Base-by-base conservation (phyloP, 768 basidiomycete species). In the Suillus bovinus region DNA sequence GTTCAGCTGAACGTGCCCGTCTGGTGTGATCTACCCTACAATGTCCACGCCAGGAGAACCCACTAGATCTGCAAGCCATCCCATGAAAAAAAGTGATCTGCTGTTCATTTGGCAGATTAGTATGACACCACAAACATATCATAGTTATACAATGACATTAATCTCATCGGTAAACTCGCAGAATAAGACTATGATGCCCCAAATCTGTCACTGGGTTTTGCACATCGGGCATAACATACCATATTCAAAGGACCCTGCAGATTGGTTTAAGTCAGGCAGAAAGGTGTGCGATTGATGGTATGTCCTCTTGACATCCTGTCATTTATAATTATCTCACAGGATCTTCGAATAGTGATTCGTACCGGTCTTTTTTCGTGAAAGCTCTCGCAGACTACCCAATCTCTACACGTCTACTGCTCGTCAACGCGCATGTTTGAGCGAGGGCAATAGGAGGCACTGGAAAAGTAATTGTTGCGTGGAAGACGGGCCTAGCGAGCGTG, bases 231-330 rank as follows among this genome's bases (percentile, higher is more conserved):
- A 84, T 52, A 86, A 88, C 67, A 78, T 96, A 17, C 76, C 88
- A 0, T 96, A 95, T 72, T 72, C 84, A 11, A 83, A 81, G 68
- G 85, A 79, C 83, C 14, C 76, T 95, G 49, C 84, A 91, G 66
- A 85, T 93, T 9, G 82, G 86, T 27, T 64, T 74, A 29, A 77
- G 82, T 29, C 80, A 91, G 63, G 91, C 95, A 31, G 94, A 95
- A 72, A 87, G 84, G 69, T 95, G 93, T 91, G 86, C 88, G 42
- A 94, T 95, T 64, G 91, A 95, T 75, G 89, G 93, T 93, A 69
- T 63, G 79, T 65, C 13, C 31, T 50, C 60, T 58, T 9, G 22
- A 46, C 4, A 34, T 6, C 36, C 39, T 34, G 49, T 24, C 50
- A 54, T 50, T 27, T 36, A 29, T 10, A 5, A 29, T 31, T 9